Percentiles rank a stretch among this genome's conserved stretches.
phyloP scores from a whole-genome alignment of 2,329 filamentous ascomycete species.

The Neoascochyta sp. region DNA sequence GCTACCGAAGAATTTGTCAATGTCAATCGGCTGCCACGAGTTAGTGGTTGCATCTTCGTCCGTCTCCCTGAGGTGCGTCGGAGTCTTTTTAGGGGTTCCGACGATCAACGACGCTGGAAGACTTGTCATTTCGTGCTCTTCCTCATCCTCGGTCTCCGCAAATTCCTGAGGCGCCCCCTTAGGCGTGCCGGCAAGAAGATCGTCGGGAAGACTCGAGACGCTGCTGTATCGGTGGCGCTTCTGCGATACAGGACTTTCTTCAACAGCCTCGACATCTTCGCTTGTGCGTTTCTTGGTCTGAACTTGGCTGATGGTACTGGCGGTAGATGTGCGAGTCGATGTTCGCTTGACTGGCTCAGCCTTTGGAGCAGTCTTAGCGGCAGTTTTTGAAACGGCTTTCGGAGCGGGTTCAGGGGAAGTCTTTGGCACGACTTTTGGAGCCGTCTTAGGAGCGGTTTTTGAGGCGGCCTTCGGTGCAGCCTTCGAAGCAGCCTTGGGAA shows the following conservation, averaged over 20 bases:
- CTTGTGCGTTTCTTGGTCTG: constrained; percentile 16
- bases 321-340: constrained; percentile 17
- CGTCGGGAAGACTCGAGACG: constrained; percentile 20
- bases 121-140: constrained; percentile 17
- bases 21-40: constrained; percentile 70
- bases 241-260: constrained; percentile 3
- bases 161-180: constrained; percentile 15
- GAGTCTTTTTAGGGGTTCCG: constrained; percentile 39
- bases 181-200: constrained; percentile 19
- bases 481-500: no score
- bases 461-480: no score
- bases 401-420: no score
- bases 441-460: no score
- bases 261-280: constrained; percentile 10
- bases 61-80: constrained; percentile 14
- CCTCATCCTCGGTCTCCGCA: constrained; percentile 7
- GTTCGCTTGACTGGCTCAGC: constrained; percentile 18
- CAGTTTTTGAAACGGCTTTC: no score
- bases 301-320: constrained; percentile 7
- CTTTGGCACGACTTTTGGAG: no score
- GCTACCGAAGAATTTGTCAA: constrained; percentile 64
- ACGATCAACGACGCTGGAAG: constrained; percentile 13
- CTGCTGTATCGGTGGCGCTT: constrained; percentile 19
- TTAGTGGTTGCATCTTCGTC: constrained; percentile 7
- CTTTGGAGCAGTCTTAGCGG: no score